Percentiles rank a stretch among this genome's conserved stretches.
These are phyloP conservation scores for Baudoinia panamericana DNA, from an alignment of 495 filamentous ascomycete genomes.

Conservation along the genomic window DNA sequence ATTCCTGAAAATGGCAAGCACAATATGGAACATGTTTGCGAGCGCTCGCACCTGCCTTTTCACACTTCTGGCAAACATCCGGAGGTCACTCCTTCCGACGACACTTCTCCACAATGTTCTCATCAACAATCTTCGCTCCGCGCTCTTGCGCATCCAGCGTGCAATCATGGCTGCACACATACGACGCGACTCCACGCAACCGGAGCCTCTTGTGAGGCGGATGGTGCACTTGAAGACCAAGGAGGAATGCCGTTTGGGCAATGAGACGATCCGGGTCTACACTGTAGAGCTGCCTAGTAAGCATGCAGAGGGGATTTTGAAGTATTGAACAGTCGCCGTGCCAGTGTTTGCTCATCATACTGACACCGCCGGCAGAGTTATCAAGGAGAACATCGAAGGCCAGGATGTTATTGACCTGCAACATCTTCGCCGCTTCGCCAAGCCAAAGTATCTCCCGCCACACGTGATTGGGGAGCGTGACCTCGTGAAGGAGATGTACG, in stretches of 20 bases:
- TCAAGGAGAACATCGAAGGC: slow-evolving; percentile 17
- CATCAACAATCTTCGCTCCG: background rate
- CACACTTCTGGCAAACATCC: no score
- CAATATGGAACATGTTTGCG: no score
- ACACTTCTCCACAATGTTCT: slow-evolving; percentile 4
- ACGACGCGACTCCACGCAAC: slow-evolving; percentile 1
- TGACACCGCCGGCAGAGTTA: slow-evolving; percentile 12
- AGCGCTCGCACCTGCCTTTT: background rate
- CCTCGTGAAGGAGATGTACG: slow-evolving; percentile 24
- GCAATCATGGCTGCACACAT: slow-evolving; percentile 5
- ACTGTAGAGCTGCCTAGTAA: slow-evolving; percentile 22
- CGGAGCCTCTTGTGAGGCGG: background rate
- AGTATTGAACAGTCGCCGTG: slow-evolving; percentile 6
- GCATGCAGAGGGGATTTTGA: slow-evolving; percentile 21
- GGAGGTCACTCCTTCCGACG: background rate
- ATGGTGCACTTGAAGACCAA: slow-evolving; percentile 20
- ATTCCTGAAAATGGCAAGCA: no score
- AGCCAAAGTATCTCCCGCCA: slow-evolving; percentile 51
- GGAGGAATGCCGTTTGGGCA: slow-evolving; percentile 17
- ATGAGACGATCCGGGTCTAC: slow-evolving; percentile 19
- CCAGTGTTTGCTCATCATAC: background rate
- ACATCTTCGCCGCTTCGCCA: slow-evolving; percentile 74
- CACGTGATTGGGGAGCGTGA: slow-evolving; percentile 27
- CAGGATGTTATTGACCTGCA: slow-evolving; percentile 20
- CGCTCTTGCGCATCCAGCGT: background rate